These are phyloP conservation scores for Tuber indicum DNA, from an alignment of 495 filamentous ascomycete species.

Conservation along the genomic window DNA sequence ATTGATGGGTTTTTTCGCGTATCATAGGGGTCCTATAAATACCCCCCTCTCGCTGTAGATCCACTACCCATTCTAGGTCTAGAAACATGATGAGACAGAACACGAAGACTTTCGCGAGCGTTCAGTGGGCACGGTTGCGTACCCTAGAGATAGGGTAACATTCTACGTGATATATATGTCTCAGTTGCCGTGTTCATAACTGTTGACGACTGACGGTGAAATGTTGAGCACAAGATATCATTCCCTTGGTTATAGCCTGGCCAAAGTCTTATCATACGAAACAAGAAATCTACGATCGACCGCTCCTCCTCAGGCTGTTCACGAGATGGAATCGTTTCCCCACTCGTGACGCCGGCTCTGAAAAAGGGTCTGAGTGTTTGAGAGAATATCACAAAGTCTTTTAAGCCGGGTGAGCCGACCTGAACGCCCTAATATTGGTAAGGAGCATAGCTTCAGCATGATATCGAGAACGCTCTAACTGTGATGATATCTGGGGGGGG, in stretches of 20 bases:
- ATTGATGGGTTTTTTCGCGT: background rate
- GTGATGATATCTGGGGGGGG: no score
- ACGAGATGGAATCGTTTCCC: background rate
- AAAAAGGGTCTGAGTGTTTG: no score
- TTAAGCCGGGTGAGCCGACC: no score
- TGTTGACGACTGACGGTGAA: background rate
- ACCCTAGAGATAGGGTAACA: background rate
- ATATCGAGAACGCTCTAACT: no score
- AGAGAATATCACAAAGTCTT: no score
- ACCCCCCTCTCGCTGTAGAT: background rate
- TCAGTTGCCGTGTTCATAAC: background rate
- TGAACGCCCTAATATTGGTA: no score
- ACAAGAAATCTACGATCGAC: background rate
- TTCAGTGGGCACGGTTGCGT: background rate
- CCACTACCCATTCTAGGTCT: background rate
- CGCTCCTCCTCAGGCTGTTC: background rate
- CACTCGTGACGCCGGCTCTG: no score
- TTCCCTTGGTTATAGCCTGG: background rate
- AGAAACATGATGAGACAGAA: background rate
- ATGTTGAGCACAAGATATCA: background rate
- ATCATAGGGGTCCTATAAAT: background rate
- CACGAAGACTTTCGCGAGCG: background rate
- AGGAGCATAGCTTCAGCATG: no score
- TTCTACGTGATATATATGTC: background rate
- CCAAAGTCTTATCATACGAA: background rate